Conservation (phyloP, 1,284 basidiomycete genomes). For the Mycena citricolor region DNA sequence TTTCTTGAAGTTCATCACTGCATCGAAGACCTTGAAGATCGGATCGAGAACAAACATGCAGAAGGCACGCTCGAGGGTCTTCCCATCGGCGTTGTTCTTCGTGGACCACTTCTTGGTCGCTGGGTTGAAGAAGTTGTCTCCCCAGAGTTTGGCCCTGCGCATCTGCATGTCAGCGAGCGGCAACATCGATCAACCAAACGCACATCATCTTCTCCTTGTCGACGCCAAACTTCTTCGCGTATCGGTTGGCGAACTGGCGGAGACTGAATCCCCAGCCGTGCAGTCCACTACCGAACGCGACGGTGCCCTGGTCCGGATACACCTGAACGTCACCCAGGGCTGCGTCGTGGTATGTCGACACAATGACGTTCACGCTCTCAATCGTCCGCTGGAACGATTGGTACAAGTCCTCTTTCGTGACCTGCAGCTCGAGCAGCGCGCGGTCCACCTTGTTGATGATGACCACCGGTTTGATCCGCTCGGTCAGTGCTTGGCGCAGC, state of each 20-base stretch:
- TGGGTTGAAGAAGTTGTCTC: conserved; percentile 99
- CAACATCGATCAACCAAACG: neutral
- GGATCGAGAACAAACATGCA: conserved; percentile 98
- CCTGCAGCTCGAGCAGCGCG: conserved; percentile 97
- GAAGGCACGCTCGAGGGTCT: conserved; percentile 90
- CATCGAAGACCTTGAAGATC: conserved; percentile 98
- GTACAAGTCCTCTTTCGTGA: conserved; percentile 95
- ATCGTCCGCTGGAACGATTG: conserved; percentile 98
- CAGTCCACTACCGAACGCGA: conserved; percentile 98
- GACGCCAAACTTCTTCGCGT: conserved; percentile 99
- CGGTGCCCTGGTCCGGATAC: conserved; percentile 97
- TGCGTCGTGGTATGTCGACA: conserved; percentile 95
- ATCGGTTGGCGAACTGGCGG: conserved; percentile 93
- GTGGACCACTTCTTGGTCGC: conserved; percentile 97
- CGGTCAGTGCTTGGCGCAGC: conserved; percentile 93
- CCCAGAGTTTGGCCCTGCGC: conserved; percentile 76
- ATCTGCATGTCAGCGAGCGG: neutral
- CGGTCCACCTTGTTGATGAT: conserved; percentile 99
- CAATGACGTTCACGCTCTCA: conserved; percentile 98
- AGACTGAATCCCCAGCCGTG: conserved; percentile 99
- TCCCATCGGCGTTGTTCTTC: conserved; percentile 82
- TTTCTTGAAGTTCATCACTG: conserved; percentile 99
- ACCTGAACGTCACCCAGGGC: conserved; percentile 98
- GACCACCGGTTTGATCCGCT: conserved; percentile 99
- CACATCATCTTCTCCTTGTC: conserved; percentile 98